phyloP scores from a whole-genome alignment of 768 basidiomycete genomes.

The Xerocomellus chrysenteron region DNA sequence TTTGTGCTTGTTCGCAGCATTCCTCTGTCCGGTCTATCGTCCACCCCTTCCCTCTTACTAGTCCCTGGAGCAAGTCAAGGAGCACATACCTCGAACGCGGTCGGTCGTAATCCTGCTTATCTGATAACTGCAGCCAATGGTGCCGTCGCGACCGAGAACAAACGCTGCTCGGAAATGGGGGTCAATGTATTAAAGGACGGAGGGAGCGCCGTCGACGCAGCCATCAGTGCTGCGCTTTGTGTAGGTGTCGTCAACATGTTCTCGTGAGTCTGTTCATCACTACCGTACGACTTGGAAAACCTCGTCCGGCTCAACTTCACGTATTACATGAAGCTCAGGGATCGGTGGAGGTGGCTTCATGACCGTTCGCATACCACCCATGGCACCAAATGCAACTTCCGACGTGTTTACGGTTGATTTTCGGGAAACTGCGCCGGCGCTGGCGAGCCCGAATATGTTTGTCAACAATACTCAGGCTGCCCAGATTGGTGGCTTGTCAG shows the following conservation, averaged over 20 bases:
- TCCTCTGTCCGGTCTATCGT: background rate
- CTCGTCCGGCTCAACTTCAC: background rate
- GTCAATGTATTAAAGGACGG: slow-evolving; percentile 73
- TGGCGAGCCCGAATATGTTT: slow-evolving; percentile 80
- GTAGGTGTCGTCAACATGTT: slow-evolving; percentile 87
- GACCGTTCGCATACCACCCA: slow-evolving; percentile 73
- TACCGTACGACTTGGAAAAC: background rate
- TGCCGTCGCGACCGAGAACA: slow-evolving; percentile 89
- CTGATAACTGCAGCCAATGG: slow-evolving; percentile 66
- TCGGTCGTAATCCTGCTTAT: slow-evolving; percentile 51
- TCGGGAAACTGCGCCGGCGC: slow-evolving; percentile 79
- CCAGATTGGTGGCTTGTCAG: slow-evolving; percentile 73
- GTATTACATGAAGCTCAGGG: slow-evolving; percentile 51
- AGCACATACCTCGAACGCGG: background rate
- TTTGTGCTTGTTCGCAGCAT: slow-evolving; percentile 1
- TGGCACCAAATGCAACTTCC: slow-evolving; percentile 40
- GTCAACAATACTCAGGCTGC: slow-evolving; percentile 49
- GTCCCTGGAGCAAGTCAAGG: too few species aligned
- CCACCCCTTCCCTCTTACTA: background rate
- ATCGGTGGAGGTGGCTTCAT: slow-evolving; percentile 90
- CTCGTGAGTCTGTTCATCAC: slow-evolving; percentile 50
- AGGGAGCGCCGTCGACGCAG: slow-evolving; percentile 90
- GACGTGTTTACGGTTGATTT: slow-evolving; percentile 80
- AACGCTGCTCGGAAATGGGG: slow-evolving; percentile 82
- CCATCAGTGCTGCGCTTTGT: slow-evolving; percentile 77